These are phyloP conservation scores for Lecanoromycetidae sp. DNA, from an alignment of 2,329 filamentous ascomycete species.

Conservation along the genomic window DNA sequence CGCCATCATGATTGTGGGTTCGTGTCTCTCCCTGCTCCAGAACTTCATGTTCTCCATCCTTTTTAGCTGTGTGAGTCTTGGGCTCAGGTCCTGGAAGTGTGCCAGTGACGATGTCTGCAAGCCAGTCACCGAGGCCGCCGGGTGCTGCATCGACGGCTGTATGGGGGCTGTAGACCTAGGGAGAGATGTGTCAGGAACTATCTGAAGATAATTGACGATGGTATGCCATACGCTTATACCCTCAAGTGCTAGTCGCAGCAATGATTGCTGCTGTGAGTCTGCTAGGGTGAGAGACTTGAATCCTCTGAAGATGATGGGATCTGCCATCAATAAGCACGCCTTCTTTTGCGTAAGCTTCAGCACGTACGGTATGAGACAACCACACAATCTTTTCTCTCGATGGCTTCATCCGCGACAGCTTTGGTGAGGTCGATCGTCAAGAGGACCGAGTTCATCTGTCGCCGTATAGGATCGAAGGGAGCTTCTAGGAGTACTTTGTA, in stretches of 20 bases:
- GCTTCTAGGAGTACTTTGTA: constrained; percentile 54
- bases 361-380: constrained; percentile 75
- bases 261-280: constrained; percentile 75
- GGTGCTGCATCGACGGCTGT: constrained; percentile 84
- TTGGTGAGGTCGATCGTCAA: constrained; percentile 85
- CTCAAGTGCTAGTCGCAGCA: constrained; percentile 68
- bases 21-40: no score
- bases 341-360: background rate
- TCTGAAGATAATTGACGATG: constrained; percentile 14
- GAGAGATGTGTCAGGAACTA: background rate
- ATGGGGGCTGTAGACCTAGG: constrained; percentile 74
- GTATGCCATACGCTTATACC: constrained; percentile 57
- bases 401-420: constrained; percentile 80
- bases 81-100: constrained; percentile 25
- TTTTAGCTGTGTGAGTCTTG: constrained; percentile 17
- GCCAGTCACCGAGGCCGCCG: constrained; percentile 83
- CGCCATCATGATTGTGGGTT: background rate
- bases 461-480: constrained; percentile 45
- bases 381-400: constrained; percentile 60
- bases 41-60: constrained; percentile 19
- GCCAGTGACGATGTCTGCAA: constrained; percentile 70
- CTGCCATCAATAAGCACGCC: constrained; percentile 33
- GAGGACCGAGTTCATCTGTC: constrained; percentile 55
- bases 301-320: constrained; percentile 91
- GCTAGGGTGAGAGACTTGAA: constrained; percentile 76